These are phyloP conservation scores for Sarocladium strictum DNA, from an alignment of 2,329 filamentous ascomycete species.

Conservation along the genomic window DNA sequence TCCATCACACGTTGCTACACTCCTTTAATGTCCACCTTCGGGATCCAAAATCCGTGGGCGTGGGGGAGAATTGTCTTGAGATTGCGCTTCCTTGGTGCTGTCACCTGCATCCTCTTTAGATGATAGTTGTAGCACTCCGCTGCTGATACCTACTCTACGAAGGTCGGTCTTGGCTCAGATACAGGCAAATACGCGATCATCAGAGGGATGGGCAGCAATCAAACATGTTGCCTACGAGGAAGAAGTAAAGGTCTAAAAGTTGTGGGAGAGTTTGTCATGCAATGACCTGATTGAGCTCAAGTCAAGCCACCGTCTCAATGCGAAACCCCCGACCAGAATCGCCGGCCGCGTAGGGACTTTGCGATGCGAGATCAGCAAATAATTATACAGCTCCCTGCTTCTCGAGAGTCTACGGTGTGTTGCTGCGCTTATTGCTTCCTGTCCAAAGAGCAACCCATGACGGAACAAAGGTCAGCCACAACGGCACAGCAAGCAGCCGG, in stretches of 20 bases:
- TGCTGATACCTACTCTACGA: background rate
- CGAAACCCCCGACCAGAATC: background rate
- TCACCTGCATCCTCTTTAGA: background rate
- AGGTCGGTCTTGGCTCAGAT: background rate
- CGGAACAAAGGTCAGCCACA: background rate
- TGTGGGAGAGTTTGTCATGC: background rate
- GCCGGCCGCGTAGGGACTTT: background rate
- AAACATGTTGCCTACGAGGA: background rate
- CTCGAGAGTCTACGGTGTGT: background rate
- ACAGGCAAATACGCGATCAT: background rate
- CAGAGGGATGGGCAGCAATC: background rate
- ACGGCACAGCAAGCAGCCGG: background rate
- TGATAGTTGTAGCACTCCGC: background rate
- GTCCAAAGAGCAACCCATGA: background rate
- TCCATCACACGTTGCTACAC: background rate
- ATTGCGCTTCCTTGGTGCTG: background rate
- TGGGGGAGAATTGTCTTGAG: background rate
- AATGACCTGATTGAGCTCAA: background rate
- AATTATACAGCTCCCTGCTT: background rate
- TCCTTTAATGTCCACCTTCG: constrained; percentile 6
- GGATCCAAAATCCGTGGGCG: background rate
- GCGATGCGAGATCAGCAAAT: constrained; percentile 3
- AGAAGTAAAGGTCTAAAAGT: background rate
- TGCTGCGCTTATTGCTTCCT: background rate
- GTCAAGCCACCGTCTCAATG: background rate